A percentile compares a stretch with the other conserved stretches of the same genome.
Evolutionary conservation across 371 early-diverging fungal species (phyloP).

Genomic region (Apophysomyces elegans): DNA sequence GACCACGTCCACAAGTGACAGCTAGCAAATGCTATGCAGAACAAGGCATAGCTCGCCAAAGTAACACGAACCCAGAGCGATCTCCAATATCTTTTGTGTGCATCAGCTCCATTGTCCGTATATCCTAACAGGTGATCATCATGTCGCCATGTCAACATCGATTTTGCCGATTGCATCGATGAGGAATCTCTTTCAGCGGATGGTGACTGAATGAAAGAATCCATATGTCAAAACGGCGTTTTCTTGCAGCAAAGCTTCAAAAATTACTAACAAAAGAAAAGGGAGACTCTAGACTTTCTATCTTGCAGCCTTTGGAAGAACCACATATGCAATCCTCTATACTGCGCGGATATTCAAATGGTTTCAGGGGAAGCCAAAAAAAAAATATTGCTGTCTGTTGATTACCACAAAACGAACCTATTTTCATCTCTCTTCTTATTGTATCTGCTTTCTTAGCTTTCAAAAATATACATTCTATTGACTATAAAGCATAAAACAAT

Average conservation of each 20-base stretch:
- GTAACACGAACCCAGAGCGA: slow-evolving; percentile 35
- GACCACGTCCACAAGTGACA: slow-evolving; percentile 46
- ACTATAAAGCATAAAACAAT: too few species aligned
- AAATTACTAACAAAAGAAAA: neutral
- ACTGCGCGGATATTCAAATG: neutral
- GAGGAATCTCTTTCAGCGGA: neutral
- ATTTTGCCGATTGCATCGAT: neutral
- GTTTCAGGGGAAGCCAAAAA: neutral
- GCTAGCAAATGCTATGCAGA: slow-evolving; percentile 42
- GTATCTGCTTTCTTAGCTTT: too few species aligned
- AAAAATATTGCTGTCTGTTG: too few species aligned
- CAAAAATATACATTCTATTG: too few species aligned
- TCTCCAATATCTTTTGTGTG: slow-evolving; percentile 9
- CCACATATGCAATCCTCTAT: neutral
- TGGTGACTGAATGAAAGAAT: neutral
- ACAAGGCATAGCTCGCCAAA: slow-evolving; percentile 40
- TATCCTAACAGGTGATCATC: neutral
- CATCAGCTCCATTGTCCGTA: neutral
- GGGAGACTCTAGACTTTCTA: neutral
- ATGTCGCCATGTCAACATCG: slow-evolving; percentile 1
- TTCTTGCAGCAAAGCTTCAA: neutral
- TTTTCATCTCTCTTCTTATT: too few species aligned
- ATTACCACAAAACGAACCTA: too few species aligned
- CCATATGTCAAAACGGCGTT: neutral
- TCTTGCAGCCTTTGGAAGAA: slow-evolving; percentile 4